Base-by-base conservation (phyloP, 2,329 filamentous ascomycete species). In the Plectosphaerella plurivora region DNA sequence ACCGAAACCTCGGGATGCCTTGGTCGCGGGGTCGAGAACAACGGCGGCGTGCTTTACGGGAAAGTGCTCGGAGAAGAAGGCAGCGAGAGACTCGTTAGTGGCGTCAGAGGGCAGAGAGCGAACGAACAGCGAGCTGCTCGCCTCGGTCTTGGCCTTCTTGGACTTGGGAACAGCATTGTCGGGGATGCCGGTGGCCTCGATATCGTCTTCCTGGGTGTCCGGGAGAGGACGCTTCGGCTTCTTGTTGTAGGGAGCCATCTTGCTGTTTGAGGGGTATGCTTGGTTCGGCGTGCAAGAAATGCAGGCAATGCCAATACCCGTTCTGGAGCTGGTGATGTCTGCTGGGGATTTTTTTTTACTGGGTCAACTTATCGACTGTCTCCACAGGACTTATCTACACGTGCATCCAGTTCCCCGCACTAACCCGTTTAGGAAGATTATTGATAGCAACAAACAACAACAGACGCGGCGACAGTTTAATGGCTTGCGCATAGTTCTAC, bases 11-110 rank as follows among this genome's bases (percentile, higher is more conserved):
- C 90, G 88, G 14, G 91, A 97, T 60, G 86, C 76, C 65, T 96
- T 96, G 2, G 92, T 96, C 58, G 85, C 78, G 15, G 88, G 84
- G 67, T 99, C 93, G 52, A 87, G 74, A 39, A 99, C 91, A 5
- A 96, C 91, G n/a, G 88, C 89, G 50, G 94, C 93, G 70, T 97
- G 93, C 71, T 97, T 97, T 66, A 99, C 83, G 8, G 95, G 92
- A 63, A 90, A 97, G 54, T 91, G 88, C 68, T 97, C 84, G 7
- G 94, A 97, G 73, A 99, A 99, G 69, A 92, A 87, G 54, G 91
- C 86, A 54, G 91, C 89, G 57, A 99, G 78, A 50, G 80, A 80
- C 64, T 97, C 91, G 65, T 83, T 89, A 35, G 92, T 97, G 37
- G 87, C 86, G 22, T 79, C 81, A 20, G 86, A 73, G 18, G 92